Evolutionary conservation across 805 yeast species (phyloP), one percentile per base, ranked within the genome.

Genomic region (Saccharomycopsis fibuligera): DNA sequence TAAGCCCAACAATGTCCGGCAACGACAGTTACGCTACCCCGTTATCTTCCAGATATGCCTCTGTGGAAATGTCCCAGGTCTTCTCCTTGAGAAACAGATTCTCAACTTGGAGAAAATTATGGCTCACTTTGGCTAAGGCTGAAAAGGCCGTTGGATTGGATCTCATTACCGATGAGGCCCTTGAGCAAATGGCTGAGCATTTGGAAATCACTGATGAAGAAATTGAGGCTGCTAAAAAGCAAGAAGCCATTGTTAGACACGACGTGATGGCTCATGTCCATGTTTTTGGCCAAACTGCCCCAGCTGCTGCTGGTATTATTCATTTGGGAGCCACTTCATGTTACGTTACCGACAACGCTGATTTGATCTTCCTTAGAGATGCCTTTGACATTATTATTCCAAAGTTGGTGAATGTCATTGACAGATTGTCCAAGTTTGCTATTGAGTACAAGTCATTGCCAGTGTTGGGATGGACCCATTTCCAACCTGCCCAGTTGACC

Each of bases 181-280:
- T 93, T 57, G 84, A 76, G 62, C 86, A 93, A 73, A 84, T 93
- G 88, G 69, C 76, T 55, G 64, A 72, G 21, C 84, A 93, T 67
- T 72, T 91, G 60, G 76, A 68, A 44, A 89, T 93, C 69, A 82
- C 96, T 6, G 97, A 91, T 65, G 95, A 86, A 58, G 98, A 95
- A 62, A 88, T 93, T 56, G 88, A 75, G 50, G 85, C 74, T 50
- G 98, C 99, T 39, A 72, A 90, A 50, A 79, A 78, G 58, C 97
- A 93, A 70, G 99, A 93, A 69, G 96, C 98, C 46, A 89, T 85
- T 66, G 98, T 93, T 50, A 86, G 99, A 73, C 99, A 93, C 68
- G 99, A 93, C 65, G 99, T 93, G 59, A 93, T 93, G 99, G 96
- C 98, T 49, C 99, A 93, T 60, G 99, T 93, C 49, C 99, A 93